Conservation (phyloP, 2,329 filamentous ascomycete species). For the Nigrospora sphaerica region DNA sequence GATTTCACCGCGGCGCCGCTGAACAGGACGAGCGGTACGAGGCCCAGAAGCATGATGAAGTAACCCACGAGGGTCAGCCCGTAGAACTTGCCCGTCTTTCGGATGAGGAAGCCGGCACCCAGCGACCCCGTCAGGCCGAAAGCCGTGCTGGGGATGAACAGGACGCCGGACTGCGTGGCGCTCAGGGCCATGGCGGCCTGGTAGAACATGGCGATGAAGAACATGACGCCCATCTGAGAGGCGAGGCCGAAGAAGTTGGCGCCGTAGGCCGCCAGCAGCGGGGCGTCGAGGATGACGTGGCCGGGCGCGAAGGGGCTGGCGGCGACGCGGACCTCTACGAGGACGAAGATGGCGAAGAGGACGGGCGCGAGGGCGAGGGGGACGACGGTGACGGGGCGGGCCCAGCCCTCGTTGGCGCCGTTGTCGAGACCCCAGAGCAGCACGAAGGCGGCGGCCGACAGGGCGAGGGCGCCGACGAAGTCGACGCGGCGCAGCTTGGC, state of each 20-base stretch:
- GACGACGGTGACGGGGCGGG: conserved; percentile 38
- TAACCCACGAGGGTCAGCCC: conserved; percentile 57
- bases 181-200: conserved; percentile 62
- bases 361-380: conserved; percentile 43
- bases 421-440: conserved; percentile 65
- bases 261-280: conserved; percentile 59
- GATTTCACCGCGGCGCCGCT: conserved; percentile 45
- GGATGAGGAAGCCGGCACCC: conserved; percentile 59
- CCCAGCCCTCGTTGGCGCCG: conserved; percentile 68
- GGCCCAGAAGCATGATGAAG: conserved; percentile 41
- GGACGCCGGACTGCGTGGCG: conserved; percentile 56
- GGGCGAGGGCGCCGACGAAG: conserved; percentile 61
- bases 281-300: conserved; percentile 62
- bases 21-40: conserved; percentile 49
- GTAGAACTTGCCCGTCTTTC: conserved; percentile 64
- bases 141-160: conserved; percentile 60
- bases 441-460: conserved; percentile 57
- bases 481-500: conserved; percentile 63
- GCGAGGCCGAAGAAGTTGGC: conserved; percentile 67
- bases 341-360: conserved; percentile 59
- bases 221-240: conserved; percentile 49
- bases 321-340: conserved; percentile 62
- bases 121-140: conserved; percentile 58
- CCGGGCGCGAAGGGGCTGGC: conserved; percentile 68
- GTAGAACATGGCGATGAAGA: conserved; percentile 73